A percentile compares a stretch with the other conserved stretches of the same genome.
Conservation (phyloP, 148 eudicot genomes). For the Rhododendron henanense region DNA sequence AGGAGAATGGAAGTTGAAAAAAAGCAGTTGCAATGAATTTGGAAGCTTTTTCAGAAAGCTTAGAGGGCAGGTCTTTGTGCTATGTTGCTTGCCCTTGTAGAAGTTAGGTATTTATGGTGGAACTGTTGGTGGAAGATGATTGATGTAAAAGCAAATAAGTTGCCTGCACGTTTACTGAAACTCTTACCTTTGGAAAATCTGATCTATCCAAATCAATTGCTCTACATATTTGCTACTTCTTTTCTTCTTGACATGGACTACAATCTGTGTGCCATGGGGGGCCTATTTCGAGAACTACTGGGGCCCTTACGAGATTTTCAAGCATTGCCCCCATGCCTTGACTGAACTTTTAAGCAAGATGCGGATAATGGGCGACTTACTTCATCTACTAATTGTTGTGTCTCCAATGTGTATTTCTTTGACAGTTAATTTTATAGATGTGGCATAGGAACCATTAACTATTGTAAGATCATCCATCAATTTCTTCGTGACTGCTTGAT, state of each 20-base stretch:
- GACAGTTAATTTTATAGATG: neutral
- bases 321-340: neutral
- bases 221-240: too few relatives aligned
- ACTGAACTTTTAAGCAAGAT: neutral
- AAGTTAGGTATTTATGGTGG: neutral
- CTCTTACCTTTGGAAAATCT: too few relatives aligned
- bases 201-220: too few relatives aligned
- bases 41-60: neutral
- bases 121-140: neutral
- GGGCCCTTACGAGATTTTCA: neutral
- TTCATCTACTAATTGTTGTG: neutral
- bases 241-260: too few relatives aligned
- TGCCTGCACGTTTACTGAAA: too few relatives aligned
- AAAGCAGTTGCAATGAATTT: neutral
- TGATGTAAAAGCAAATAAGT: neutral
- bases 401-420: too few relatives aligned
- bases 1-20: neutral
- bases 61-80: neutral
- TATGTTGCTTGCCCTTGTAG: neutral
- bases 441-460: neutral
- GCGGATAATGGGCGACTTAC: neutral
- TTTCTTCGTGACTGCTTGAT: neutral
- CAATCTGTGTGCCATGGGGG: too few relatives aligned
- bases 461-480: neutral
- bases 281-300: too few relatives aligned